Base-by-base conservation (phyloP, 83 land plant genomes). In the Thuja plicata region DNA sequence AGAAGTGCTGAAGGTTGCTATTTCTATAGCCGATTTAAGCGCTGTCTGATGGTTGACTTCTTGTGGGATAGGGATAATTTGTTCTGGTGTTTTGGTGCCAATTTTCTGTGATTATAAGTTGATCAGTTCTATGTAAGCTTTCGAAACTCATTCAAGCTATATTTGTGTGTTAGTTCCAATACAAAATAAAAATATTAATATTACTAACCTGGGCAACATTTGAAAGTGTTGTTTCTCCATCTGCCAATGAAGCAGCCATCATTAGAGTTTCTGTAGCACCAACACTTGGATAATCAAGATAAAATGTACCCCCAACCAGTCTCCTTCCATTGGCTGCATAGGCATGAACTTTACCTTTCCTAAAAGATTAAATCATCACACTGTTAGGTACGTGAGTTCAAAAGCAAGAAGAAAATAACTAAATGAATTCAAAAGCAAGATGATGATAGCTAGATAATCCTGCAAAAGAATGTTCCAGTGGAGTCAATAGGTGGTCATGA, bases 231-330 rank as follows among this genome's bases (percentile, higher is more conserved):
- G 95, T 91, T 60, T 91, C 89, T 50, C 97, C 97, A 73, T 95
- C 96, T 40, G 96, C 96, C 86, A 96, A 79, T 38, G 93, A 91
- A 34, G 97, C 97, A 76, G 97, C 97, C 96, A 96, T 95, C 96
- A 96, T 94, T 27, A 96, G 92, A 16, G 96, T 96, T 91, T 96
- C 95, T 45, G 96, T 96, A 60, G 97, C 97, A 13, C 97, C 97
- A 57, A 96, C 97, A 89, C 97, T 96, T 7, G 97, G 97, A 85
- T 94, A 95, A 89, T 94, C 93, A 34, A 96, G 92, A 88, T 52
- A 89, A 90, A 96, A 96, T 15, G 57, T 91, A n/a, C 96, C 95
- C 57, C 97, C 97, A 37, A 90, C 90, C 13, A 96, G 89, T 46
- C 92, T 86, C 35, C 82, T 92, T 38, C 97, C 97, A 88, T 94